Evolutionary conservation across 305 asterid genomes (phyloP).

Genomic region (Withania somnifera): DNA sequence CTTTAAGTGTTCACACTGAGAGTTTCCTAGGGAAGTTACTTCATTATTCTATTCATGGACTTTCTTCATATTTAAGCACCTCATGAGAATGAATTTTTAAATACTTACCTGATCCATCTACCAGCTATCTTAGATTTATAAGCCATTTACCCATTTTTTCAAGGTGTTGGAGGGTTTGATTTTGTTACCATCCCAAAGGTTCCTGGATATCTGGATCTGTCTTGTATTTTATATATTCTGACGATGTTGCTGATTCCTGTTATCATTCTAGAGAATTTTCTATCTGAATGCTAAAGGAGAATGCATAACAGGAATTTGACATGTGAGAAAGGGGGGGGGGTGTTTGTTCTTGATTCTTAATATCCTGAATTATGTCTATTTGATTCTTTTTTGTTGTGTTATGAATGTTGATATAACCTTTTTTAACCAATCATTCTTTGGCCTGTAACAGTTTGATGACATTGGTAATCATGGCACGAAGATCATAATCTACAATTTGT

Average conservation of each 20-base stretch:
- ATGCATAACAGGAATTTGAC: background rate
- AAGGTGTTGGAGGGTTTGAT: background rate
- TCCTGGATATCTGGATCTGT: background rate
- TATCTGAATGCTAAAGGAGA: background rate
- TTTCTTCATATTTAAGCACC: background rate
- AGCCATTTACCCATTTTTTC: background rate
- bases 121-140: background rate
- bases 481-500: slow-evolving; percentile 68
- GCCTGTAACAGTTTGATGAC: slow-evolving; percentile 49
- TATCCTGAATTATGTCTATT: background rate
- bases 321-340: background rate
- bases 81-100: background rate
- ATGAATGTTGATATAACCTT: background rate
- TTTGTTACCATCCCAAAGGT: background rate
- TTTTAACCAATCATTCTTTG: background rate
- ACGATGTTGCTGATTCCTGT: background rate
- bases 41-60: background rate
- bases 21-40: background rate
- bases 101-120: background rate
- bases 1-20: background rate
- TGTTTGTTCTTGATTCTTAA: background rate
- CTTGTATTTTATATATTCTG: background rate
- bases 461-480: slow-evolving; percentile 77
- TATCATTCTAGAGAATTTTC: background rate
- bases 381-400: background rate